Evolutionary conservation across 352 stramenopile genomes (phyloP), one percentile per base, ranked within the genome.

Genomic region (Globisporangium paddicum): DNA sequence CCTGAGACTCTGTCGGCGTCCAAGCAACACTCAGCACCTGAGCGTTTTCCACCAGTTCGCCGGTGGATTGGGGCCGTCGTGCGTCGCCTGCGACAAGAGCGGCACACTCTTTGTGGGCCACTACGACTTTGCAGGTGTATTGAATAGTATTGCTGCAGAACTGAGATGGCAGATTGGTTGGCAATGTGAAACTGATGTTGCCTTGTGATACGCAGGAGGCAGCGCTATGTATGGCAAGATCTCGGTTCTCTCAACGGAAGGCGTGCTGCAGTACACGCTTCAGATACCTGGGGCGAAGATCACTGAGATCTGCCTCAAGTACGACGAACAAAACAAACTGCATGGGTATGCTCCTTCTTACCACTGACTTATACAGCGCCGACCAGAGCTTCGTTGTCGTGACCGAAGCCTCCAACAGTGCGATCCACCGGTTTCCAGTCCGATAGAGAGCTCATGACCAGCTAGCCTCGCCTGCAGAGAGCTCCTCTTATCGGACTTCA

Each of bases 11-110:
- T 66, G 77, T 1, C 75, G 88, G 55, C 69, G 79, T 8, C 88
- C 88, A 5, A 62, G 54, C 7, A 87, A 83, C 44, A 82, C 75
- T 21, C 87, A 92, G 58, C 84, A 93, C 53, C 45, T 73, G 28
- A 93, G 76, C 25, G 86, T 96, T 14, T 93, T 96, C 34, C 69
- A 93, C 56, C 82, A 94, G 63, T 95, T 95, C 56, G 66, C 72
- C 13, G 88, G 88, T 3, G 79, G 82, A 13, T 69, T 96, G 58
- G 86, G 87, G 0, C 87, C 86, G 9, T 94, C 84, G 2, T 85
- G 84, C 30, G 52, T 95, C 32, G 80, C 69, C 14, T 90, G 76
- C 46, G 82, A 87, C n/a, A 62, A 59, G 7, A 70, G 71, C 25
- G 82, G 81, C 3, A 63, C 59, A 3, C 55, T 96, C 21, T 95